Evolutionary conservation across 192 early-diverging fungal genomes (phyloP).

Genomic region (Gigaspora rosea): DNA sequence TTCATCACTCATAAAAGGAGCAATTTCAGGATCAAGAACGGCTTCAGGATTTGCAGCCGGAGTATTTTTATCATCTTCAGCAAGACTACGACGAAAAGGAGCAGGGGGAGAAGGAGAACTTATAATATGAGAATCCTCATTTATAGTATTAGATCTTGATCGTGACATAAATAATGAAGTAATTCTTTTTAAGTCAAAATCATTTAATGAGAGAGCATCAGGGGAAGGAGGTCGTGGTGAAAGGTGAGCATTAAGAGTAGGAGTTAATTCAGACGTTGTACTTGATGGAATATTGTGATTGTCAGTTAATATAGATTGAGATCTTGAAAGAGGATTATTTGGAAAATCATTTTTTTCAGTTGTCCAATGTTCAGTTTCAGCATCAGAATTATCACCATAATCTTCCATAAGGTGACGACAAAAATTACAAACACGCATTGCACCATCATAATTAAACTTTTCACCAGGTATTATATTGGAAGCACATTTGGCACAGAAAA

Average conservation of each 20-base stretch:
- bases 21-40: constrained; percentile 61
- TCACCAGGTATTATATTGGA: constrained; percentile 67
- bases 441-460: constrained; percentile 68
- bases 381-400: constrained; percentile 44
- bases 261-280: not conserved
- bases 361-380: constrained; percentile 34
- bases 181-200: constrained; percentile 39
- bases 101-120: constrained; percentile 24
- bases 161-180: constrained; percentile 41
- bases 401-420: constrained; percentile 58
- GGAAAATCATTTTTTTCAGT: constrained; percentile 33
- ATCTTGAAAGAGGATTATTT: constrained; percentile 31
- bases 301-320: constrained; percentile 44
- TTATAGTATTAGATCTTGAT: constrained; percentile 47
- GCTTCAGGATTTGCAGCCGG: constrained; percentile 40
- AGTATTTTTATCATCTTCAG: constrained; percentile 40
- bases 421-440: constrained; percentile 69
- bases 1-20: constrained; percentile 61
- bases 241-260: not conserved
- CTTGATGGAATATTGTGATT: constrained; percentile 30
- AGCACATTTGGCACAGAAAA: constrained; percentile 77
- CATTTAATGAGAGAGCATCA: constrained; percentile 31
- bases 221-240: constrained; percentile 20
- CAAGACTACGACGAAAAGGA: constrained; percentile 52
- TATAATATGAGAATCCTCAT: constrained; percentile 34